Evolutionary conservation across 78 protist species (phyloP).

Genomic region (Parvularia atlantis): DNA sequence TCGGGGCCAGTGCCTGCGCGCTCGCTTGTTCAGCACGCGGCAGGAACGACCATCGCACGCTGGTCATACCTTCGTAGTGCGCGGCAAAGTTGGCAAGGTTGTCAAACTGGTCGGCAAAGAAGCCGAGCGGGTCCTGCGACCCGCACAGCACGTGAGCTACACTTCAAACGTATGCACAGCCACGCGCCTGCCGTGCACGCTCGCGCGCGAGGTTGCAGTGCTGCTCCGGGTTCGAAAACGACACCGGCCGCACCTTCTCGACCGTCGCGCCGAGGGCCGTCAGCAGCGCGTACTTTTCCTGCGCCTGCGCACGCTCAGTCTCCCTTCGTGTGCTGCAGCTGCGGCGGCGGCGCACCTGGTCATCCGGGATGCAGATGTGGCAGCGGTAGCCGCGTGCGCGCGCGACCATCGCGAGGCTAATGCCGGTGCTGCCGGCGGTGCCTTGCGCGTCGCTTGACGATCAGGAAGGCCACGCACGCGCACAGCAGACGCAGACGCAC

Average conservation of each 20-base stretch:
- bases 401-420: slow-evolving; percentile 49
- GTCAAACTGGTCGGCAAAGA: slow-evolving; percentile 63
- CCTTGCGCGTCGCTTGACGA: slow-evolving; percentile 49
- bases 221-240: slow-evolving; percentile 38
- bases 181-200: slow-evolving; percentile 31
- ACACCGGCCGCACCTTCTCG: slow-evolving; percentile 34
- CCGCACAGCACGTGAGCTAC: not conserved
- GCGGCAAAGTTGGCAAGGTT: slow-evolving; percentile 55
- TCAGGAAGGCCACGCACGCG: not conserved
- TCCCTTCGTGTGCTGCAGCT: too few species aligned
- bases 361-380: slow-evolving; percentile 42
- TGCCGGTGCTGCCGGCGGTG: slow-evolving; percentile 67
- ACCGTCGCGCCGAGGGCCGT: slow-evolving; percentile 46
- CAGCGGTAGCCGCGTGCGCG: slow-evolving; percentile 44
- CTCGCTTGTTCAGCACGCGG: too few species aligned
- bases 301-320: too few species aligned
- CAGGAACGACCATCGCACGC: too few species aligned
- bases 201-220: slow-evolving; percentile 26
- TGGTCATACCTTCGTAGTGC: too few species aligned
- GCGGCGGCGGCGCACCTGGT: too few species aligned
- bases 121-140: slow-evolving; percentile 12
- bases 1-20: too few species aligned
- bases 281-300: slow-evolving; percentile 45
- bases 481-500: not conserved
- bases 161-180: not conserved